Conservation (phyloP, 1,284 basidiomycete genomes). For the Moesziomyces parantarcticus region DNA sequence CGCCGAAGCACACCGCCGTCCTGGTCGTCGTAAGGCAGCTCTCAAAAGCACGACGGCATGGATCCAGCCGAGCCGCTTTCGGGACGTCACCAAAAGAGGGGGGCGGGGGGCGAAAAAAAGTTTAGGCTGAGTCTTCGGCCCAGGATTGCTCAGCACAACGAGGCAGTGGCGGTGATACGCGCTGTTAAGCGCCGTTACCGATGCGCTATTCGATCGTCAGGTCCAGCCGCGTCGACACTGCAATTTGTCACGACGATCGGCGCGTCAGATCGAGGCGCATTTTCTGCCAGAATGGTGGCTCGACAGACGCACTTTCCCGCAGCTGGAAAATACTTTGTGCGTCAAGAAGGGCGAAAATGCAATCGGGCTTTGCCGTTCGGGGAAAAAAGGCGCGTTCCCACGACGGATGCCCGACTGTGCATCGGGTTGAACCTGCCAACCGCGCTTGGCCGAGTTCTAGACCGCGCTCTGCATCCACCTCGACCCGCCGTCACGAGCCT, state of each 20-base stretch:
- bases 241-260: slow-evolving; percentile 17
- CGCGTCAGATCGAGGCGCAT: slow-evolving; percentile 4
- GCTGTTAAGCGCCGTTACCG: slow-evolving; percentile 4
- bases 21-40: too few relatives aligned
- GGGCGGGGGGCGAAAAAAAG: too few relatives aligned
- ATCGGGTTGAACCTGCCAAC: too few relatives aligned
- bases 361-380: background rate
- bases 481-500: too few relatives aligned
- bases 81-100: too few relatives aligned
- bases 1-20: too few relatives aligned
- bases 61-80: too few relatives aligned
- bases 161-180: slow-evolving; percentile 10
- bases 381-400: background rate
- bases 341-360: background rate
- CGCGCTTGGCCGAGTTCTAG: too few relatives aligned
- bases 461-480: too few relatives aligned
- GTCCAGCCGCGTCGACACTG: slow-evolving; percentile 4
- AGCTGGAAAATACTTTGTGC: background rate
- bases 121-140: background rate
- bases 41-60: too few relatives aligned
- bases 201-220: slow-evolving; percentile 19
- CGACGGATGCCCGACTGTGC: too few relatives aligned
- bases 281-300: too few relatives aligned
- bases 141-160: background rate
- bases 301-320: background rate